Percentiles rank a stretch among this genome's conserved stretches.
These are phyloP conservation scores for Kwoniella botswanensis DNA, from an alignment of 768 basidiomycete species.

Conservation along the genomic window DNA sequence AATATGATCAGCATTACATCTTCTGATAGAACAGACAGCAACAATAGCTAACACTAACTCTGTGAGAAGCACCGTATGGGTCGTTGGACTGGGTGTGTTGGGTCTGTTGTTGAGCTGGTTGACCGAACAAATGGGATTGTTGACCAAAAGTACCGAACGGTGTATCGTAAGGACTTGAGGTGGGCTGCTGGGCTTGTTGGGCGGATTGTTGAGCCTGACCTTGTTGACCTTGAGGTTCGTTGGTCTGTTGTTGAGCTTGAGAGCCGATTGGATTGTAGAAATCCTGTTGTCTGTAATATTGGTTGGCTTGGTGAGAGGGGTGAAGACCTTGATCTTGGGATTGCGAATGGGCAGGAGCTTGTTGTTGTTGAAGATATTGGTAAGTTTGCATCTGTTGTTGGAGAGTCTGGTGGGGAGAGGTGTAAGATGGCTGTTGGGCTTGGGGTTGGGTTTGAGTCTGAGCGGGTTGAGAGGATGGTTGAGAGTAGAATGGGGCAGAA, in stretches of 20 bases:
- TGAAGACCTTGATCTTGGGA: slow-evolving; percentile 40
- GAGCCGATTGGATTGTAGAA: slow-evolving; percentile 44
- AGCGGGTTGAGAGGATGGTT: slow-evolving; percentile 25
- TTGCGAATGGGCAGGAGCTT: slow-evolving; percentile 44
- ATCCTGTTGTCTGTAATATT: slow-evolving; percentile 46
- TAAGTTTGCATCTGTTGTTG: slow-evolving; percentile 48
- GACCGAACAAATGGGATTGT: slow-evolving; percentile 47
- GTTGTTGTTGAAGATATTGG: slow-evolving; percentile 40
- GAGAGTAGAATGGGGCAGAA: slow-evolving; percentile 23
- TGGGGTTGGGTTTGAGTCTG: slow-evolving; percentile 27
- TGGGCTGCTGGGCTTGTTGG: slow-evolving; percentile 23
- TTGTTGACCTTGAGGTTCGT: slow-evolving; percentile 37
- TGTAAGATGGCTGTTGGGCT: slow-evolving; percentile 38
- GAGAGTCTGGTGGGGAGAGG: slow-evolving; percentile 48
- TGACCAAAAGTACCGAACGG: slow-evolving; percentile 47
- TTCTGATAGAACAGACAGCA: background rate
- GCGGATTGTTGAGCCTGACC: slow-evolving; percentile 26
- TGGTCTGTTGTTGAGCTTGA: slow-evolving; percentile 35
- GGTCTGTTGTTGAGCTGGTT: slow-evolving; percentile 40
- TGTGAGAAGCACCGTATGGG: slow-evolving; percentile 45
- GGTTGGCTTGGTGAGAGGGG: slow-evolving; percentile 34
- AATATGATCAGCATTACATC: slow-evolving; percentile 9
- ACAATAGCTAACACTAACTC: slow-evolving; percentile 35
- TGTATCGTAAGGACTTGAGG: slow-evolving; percentile 40
- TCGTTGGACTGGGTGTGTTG: slow-evolving; percentile 48